phyloP scores from a whole-genome alignment of 345 rosid genomes.

The Salix koriyanagi region DNA sequence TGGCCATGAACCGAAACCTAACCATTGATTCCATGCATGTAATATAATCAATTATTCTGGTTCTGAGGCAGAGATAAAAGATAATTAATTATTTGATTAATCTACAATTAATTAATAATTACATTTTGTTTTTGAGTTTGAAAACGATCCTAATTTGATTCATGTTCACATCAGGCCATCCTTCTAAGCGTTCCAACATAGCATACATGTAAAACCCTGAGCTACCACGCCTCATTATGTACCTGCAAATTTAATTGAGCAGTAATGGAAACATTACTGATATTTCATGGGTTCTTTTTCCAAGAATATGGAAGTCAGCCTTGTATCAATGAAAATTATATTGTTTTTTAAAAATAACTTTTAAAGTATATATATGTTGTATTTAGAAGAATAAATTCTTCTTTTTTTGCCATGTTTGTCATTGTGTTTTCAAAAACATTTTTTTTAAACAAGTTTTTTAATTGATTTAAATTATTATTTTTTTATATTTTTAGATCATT shows the following conservation, averaged over 20 bases:
- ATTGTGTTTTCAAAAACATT: too few species aligned
- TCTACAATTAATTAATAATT: neutral
- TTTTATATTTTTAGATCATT: too few species aligned
- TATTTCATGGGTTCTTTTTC: too few species aligned
- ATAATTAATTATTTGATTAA: neutral
- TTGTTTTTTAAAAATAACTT: too few species aligned
- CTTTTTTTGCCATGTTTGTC: too few species aligned
- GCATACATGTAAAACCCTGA: conserved; percentile 13
- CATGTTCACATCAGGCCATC: conserved; percentile 19
- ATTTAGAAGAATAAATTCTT: too few species aligned
- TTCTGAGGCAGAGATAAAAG: neutral
- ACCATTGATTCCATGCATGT: neutral
- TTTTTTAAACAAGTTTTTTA: too few species aligned
- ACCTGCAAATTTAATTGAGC: neutral
- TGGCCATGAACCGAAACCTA: conserved; percentile 14
- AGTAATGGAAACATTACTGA: too few species aligned
- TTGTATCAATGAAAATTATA: too few species aligned
- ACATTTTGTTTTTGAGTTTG: conserved; percentile 15
- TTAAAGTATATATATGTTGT: too few species aligned
- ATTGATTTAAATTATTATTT: too few species aligned
- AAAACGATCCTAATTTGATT: conserved; percentile 18
- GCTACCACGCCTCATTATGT: conserved; percentile 13
- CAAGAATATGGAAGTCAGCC: too few species aligned
- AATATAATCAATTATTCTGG: neutral
- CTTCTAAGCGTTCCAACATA: conserved; percentile 18